phyloP scores from a whole-genome alignment of 2,329 filamentous ascomycete genomes.

The Sclerotinia subarctica region DNA sequence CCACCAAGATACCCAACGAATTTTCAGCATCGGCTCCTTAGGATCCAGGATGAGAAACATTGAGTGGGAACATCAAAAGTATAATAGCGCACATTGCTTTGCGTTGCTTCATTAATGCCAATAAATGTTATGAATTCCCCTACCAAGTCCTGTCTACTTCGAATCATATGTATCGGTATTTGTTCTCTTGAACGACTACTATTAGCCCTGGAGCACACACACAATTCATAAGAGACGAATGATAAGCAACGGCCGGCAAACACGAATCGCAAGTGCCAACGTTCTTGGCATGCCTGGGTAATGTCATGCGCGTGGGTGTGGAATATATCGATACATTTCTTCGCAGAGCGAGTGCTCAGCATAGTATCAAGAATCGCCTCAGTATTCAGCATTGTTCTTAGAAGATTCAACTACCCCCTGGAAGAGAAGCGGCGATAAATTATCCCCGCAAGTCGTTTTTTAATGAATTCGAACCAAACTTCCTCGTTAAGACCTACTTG shows the following conservation, averaged over 20 bases:
- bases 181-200: not conserved
- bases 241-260: not conserved
- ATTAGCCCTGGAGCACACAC: not conserved
- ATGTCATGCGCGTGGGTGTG: not conserved
- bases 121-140: not conserved
- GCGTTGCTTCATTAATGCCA: not conserved
- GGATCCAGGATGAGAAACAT: not conserved
- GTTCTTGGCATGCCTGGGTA: not conserved
- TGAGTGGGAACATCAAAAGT: not conserved
- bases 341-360: not conserved
- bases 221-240: not conserved
- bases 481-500: not conserved
- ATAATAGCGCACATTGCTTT: conserved; percentile 3
- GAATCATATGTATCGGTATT: not conserved
- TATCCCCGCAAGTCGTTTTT: not conserved
- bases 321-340: not conserved
- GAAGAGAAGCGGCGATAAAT: not conserved
- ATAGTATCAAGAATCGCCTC: not conserved
- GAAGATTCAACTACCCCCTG: not conserved
- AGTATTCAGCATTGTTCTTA: no score
- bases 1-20: no score
- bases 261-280: not conserved
- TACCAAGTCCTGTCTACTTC: not conserved
- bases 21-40: not conserved
- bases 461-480: not conserved